Percentiles rank a stretch among this genome's conserved stretches.
phyloP scores from a whole-genome alignment of 2,329 filamentous ascomycete species.

The Rutstroemia sp. region DNA sequence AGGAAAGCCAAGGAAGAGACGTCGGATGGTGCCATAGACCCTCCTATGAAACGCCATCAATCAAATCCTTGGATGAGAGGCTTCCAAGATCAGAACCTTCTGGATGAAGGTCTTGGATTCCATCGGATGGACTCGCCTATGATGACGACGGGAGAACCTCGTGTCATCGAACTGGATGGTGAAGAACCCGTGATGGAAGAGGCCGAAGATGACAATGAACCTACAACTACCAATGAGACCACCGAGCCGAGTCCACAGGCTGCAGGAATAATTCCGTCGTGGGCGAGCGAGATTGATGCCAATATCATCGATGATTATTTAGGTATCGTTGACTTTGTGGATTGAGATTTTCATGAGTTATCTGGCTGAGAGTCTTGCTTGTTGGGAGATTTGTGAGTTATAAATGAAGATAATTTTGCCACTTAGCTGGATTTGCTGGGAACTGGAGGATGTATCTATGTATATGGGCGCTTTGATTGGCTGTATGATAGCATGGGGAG shows the following conservation, averaged over 20 bases:
- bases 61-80: constrained; percentile 2
- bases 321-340: constrained; percentile 30
- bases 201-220: not conserved
- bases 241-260: not conserved
- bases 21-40: not conserved
- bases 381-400: too few relatives aligned
- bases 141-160: too few relatives aligned
- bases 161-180: not conserved
- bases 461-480: too few relatives aligned
- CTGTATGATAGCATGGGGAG: too few relatives aligned
- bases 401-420: too few relatives aligned
- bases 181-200: not conserved
- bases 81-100: not conserved
- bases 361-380: too few relatives aligned
- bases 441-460: too few relatives aligned
- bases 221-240: not conserved
- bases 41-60: not conserved
- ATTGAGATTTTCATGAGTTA: constrained; percentile 7
- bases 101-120: not conserved
- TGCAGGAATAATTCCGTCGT: constrained; percentile 19
- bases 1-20: constrained; percentile 4
- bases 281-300: constrained; percentile 29
- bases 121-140: too few relatives aligned
- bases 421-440: too few relatives aligned
- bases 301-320: constrained; percentile 27